A percentile compares a stretch with the other conserved stretches of the same genome.
phyloP scores from a whole-genome alignment of 257 asterid species.

The Capsicum pubescens region DNA sequence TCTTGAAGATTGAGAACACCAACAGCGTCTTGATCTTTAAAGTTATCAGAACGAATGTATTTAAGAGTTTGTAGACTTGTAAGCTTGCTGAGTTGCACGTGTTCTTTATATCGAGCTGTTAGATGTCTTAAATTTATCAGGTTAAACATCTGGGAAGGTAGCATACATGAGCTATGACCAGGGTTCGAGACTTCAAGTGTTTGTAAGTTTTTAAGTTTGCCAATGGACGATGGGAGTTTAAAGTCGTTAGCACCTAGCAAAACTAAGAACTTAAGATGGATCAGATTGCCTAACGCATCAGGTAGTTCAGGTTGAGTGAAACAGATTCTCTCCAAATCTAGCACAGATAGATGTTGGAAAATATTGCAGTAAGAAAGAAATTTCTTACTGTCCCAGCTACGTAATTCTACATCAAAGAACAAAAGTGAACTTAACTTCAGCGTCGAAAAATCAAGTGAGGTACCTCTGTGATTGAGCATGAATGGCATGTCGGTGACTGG shows the following conservation, averaged over 20 bases:
- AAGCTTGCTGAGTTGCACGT: neutral
- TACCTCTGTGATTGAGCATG: neutral
- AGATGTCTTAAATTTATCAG: slow-evolving; percentile 6
- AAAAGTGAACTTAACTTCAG: neutral
- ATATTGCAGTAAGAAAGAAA: neutral
- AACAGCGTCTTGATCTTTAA: neutral
- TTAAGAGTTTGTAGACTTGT: neutral
- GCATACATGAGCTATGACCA: neutral
- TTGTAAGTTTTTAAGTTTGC: neutral
- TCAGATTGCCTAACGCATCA: slow-evolving; percentile 2
- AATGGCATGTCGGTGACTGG: neutral
- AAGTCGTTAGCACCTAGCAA: neutral
- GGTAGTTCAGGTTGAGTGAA: neutral
- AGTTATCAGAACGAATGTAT: neutral
- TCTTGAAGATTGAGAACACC: neutral
- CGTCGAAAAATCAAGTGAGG: neutral
- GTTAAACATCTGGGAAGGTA: neutral
- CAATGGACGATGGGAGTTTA: slow-evolving; percentile 21
- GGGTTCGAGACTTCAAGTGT: neutral
- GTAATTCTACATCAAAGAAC: neutral
- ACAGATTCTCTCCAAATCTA: neutral
- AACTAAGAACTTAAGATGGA: neutral
- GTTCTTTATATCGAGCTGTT: neutral
- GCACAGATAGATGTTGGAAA: slow-evolving; percentile 10
- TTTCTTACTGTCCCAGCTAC: neutral